Conservation (phyloP, 2,329 filamentous ascomycete species). For the Talaromyces amestolkiae region DNA sequence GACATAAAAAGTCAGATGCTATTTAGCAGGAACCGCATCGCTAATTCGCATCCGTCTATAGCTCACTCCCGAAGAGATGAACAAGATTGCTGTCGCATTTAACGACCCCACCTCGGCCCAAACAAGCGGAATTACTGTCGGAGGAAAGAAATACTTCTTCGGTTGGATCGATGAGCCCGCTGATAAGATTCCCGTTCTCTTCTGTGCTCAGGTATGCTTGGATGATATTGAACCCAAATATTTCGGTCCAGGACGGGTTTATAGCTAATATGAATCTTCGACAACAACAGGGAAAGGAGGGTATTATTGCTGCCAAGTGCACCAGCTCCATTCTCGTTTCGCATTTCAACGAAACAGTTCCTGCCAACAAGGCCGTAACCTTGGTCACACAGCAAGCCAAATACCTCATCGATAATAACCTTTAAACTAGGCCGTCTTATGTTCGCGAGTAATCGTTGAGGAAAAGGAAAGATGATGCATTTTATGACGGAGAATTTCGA, state of each 20-base stretch:
- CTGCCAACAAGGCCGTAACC: no score
- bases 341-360: conserved; percentile 71
- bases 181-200: no score
- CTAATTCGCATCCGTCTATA: not conserved
- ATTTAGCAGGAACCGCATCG: not conserved
- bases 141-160: conserved; percentile 61
- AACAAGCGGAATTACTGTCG: not conserved
- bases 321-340: conserved; percentile 81
- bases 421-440: not conserved
- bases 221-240: no score
- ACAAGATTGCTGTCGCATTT: conserved; percentile 51
- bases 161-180: not conserved
- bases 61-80: conserved; percentile 56
- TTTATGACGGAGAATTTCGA: no score
- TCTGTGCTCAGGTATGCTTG: no score
- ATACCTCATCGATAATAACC: conserved; percentile 68
- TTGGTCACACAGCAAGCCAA: conserved; percentile 34
- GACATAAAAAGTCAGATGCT: no score
- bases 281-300: conserved; percentile 65
- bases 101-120: conserved; percentile 42
- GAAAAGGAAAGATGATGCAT: no score
- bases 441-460: no score
- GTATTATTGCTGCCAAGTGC: conserved; percentile 81
- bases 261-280: no score
- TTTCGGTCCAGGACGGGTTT: no score